Conservation (phyloP, 345 rosid species). For the Eucalyptus caleyi region DNA sequence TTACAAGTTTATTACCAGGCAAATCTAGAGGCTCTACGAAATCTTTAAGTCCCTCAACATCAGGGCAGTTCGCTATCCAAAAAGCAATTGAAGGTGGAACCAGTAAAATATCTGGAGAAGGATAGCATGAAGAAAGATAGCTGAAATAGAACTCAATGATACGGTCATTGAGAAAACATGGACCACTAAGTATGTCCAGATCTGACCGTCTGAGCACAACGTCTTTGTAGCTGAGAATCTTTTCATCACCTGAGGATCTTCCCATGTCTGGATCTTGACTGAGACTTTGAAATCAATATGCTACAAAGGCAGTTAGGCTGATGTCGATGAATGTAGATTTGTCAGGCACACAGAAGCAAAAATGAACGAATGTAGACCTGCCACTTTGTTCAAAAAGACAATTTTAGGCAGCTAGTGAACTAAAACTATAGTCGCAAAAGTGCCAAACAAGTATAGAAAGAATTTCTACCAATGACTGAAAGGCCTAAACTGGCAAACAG, state of each 20-base stretch:
- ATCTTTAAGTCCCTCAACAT: conserved; percentile 33
- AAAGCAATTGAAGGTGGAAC: conserved; percentile 76
- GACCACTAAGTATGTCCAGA: conserved; percentile 51
- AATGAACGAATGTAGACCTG: not conserved
- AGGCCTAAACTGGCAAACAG: not conserved
- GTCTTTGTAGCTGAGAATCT: conserved; percentile 69
- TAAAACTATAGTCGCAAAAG: not conserved
- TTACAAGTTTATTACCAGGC: conserved; percentile 31
- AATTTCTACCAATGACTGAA: not conserved
- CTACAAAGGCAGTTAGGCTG: not conserved
- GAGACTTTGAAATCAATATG: not conserved
- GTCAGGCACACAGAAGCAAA: not conserved
- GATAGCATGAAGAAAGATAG: conserved; percentile 36
- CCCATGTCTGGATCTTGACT: conserved; percentile 21
- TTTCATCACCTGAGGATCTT: conserved; percentile 42
- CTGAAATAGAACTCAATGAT: conserved; percentile 82
- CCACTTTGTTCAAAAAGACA: not conserved
- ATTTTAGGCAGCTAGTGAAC: not conserved
- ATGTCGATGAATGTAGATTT: not conserved
- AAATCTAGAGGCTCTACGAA: conserved; percentile 47
- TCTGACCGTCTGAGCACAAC: conserved; percentile 77
- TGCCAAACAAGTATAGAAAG: not conserved
- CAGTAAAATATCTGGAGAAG: conserved; percentile 33
- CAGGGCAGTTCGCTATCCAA: conserved; percentile 70
- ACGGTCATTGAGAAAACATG: conserved; percentile 49